A percentile compares a stretch with the other conserved stretches of the same genome.
phyloP scores from a whole-genome alignment of 352 stramenopile species.

The Phytophthora sp. region DNA sequence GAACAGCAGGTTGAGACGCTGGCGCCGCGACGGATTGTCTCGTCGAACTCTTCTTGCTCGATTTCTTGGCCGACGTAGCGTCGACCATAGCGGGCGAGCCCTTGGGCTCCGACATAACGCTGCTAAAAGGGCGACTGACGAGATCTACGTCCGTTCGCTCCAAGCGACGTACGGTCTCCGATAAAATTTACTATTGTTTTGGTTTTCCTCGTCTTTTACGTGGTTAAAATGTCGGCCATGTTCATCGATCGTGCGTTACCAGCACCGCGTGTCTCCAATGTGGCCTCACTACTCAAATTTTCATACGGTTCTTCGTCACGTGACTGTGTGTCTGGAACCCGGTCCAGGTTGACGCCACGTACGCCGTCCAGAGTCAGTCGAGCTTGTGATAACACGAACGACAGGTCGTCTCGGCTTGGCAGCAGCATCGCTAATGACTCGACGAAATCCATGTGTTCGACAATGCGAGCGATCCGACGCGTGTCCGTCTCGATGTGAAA shows the following conservation, averaged over 20 bases:
- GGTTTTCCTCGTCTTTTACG: not conserved
- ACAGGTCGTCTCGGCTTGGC: constrained; percentile 6
- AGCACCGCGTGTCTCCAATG: not conserved
- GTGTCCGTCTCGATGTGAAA: constrained; percentile 18
- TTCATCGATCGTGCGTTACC: constrained; percentile 13
- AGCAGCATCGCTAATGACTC: constrained; percentile 3
- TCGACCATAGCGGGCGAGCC: constrained; percentile 15
- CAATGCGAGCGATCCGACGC: not conserved
- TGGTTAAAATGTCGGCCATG: constrained; percentile 19
- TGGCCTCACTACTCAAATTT: not conserved
- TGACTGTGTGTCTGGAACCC: too few species aligned
- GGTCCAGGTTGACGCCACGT: not conserved
- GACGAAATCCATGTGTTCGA: constrained; percentile 20
- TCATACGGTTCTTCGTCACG: not conserved
- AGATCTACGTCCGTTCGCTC: constrained; percentile 22
- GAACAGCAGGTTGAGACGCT: constrained; percentile 14
- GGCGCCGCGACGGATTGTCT: constrained; percentile 20
- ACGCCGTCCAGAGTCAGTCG: constrained; percentile 2
- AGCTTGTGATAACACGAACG: constrained; percentile 17
- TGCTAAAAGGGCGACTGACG: too few species aligned
- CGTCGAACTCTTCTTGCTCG: constrained; percentile 45
- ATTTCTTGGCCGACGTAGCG: constrained; percentile 26
- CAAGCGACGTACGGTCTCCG: constrained; percentile 14
- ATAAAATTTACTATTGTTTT: too few species aligned
- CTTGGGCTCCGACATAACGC: constrained; percentile 50